Conservation (phyloP, 2,329 filamentous ascomycete genomes). For the Fusarium sp. region DNA sequence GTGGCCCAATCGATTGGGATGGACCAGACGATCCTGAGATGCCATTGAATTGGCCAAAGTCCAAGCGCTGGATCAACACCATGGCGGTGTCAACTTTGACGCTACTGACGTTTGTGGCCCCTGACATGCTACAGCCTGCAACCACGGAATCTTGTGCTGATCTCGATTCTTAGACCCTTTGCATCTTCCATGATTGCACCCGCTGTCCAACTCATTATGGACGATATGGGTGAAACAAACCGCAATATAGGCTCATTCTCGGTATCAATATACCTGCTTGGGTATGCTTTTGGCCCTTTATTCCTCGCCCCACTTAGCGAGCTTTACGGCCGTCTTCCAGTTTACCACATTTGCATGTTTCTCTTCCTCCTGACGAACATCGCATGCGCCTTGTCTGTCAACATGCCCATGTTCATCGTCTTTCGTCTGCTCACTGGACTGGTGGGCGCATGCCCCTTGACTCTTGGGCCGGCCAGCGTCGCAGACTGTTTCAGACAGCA, state of each 20-base stretch:
- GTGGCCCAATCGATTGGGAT: neutral
- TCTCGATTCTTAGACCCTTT: neutral
- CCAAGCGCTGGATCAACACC: neutral
- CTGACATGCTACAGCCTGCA: neutral
- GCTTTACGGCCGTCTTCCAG: constrained; percentile 55
- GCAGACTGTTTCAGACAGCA: constrained; percentile 66
- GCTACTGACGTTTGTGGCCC: neutral
- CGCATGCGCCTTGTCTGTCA: neutral
- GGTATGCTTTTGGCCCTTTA: constrained; percentile 59
- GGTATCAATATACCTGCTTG: constrained; percentile 52
- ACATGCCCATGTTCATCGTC: constrained; percentile 65
- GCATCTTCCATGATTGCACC: constrained; percentile 7
- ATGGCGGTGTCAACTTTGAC: neutral
- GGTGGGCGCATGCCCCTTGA: constrained; percentile 67
- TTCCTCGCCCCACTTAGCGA: constrained; percentile 62
- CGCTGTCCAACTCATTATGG: neutral
- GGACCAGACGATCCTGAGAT: constrained; percentile 6
- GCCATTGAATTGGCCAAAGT: constrained; percentile 3
- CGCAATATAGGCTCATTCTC: constrained; percentile 42
- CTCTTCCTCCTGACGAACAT: neutral
- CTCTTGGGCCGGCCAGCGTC: constrained; percentile 68
- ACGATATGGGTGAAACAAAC: neutral
- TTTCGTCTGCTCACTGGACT: constrained; percentile 70
- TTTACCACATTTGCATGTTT: constrained; percentile 57
- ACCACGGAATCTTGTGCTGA: neutral